Percentiles rank a stretch among this genome's conserved stretches.
phyloP scores from a whole-genome alignment of 345 rosid genomes.

The Populus deltoides region DNA sequence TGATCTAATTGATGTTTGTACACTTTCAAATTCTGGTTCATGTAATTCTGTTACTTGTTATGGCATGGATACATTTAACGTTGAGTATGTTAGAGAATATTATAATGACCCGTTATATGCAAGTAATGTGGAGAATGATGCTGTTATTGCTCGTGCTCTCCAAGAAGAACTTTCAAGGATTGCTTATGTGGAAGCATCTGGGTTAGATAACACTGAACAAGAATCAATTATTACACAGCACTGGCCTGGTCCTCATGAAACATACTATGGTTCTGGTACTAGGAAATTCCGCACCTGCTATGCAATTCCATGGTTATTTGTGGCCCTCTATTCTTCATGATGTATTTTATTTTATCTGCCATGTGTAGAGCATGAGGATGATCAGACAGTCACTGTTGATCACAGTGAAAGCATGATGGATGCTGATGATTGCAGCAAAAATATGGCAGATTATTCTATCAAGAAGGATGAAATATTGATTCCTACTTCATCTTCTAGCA shows the following conservation, averaged over 20 bases:
- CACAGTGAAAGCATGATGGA: not conserved
- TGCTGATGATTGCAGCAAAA: conserved; percentile 12
- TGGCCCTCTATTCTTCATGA: not conserved
- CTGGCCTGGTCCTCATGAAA: conserved; percentile 45
- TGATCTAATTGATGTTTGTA: conserved; percentile 50
- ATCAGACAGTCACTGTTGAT: conserved; percentile 14
- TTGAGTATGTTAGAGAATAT: conserved; percentile 56
- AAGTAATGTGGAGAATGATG: conserved; percentile 61
- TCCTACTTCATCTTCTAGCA: conserved; percentile 21
- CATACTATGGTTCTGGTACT: conserved; percentile 22
- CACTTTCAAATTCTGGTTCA: conserved; percentile 54
- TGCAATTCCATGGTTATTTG: conserved; percentile 3
- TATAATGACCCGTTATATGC: conserved; percentile 34
- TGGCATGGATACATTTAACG: conserved; percentile 41
- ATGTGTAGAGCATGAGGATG: conserved; percentile 34
- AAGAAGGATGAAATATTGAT: conserved; percentile 6
- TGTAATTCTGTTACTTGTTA: conserved; percentile 44
- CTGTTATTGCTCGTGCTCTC: conserved; percentile 62
- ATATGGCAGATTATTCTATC: conserved; percentile 13
- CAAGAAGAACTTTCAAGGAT: conserved; percentile 75
- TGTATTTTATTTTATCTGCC: conserved; percentile 3
- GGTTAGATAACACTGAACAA: conserved; percentile 23
- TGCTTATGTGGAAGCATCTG: conserved; percentile 54
- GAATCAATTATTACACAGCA: conserved; percentile 61
- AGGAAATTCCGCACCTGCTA: conserved; percentile 13